Evolutionary conservation across 495 filamentous ascomycete species (phyloP), one percentile per base, ranked within the genome.

Genomic region (Penicillium psychrofluorescens): DNA sequence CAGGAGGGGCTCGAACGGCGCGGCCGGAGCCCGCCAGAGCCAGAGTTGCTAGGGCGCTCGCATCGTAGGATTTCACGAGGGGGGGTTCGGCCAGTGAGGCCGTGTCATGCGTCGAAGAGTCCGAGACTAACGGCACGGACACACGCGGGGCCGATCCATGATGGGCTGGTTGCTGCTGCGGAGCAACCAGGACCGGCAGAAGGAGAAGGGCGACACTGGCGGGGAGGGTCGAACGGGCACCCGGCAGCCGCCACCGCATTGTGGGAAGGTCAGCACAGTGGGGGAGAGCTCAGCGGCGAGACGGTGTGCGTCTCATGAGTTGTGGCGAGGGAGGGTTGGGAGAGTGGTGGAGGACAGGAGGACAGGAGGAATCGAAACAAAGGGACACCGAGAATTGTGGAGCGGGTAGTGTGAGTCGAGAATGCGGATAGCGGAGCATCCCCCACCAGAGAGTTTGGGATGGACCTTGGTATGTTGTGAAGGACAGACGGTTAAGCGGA

Each of bases 1-100:
- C 79, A 80, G 79, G 79, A 75, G 80, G 83, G 83, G 85, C 85
- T 89, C 84, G 76, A 74, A 90, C 85, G 83, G 84, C 76, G 68
- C 63, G 74, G 68, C 68, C 64, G 65, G 74, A 69, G 71, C 71
- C 71, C 60, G 87, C 87, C 84, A 87, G 87, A 94, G 90, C 88
- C 75, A 87, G 78, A 79, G 87, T 87, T 75, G 85, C 81, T 71
- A 89, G 80, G 84, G 88, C 88, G 86, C 88, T 86, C 86, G 79
- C 87, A 84, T 91, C 84, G 73, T 79, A 72, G 70, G 77, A 71
- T 58, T 71, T 71, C 56, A 71, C 64, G 53, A 66, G 60, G 53
- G 49, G 53, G 35, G 56, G 51, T 13, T 41, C 49, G 38, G 57
- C 54, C 31, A 50, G 35, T 12, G 49, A 47, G 32, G 46, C 54